A percentile compares a stretch with the other conserved stretches of the same genome.
Evolutionary conservation across 306 rosid genomes (phyloP).

Genomic region (Dryas drummondii): DNA sequence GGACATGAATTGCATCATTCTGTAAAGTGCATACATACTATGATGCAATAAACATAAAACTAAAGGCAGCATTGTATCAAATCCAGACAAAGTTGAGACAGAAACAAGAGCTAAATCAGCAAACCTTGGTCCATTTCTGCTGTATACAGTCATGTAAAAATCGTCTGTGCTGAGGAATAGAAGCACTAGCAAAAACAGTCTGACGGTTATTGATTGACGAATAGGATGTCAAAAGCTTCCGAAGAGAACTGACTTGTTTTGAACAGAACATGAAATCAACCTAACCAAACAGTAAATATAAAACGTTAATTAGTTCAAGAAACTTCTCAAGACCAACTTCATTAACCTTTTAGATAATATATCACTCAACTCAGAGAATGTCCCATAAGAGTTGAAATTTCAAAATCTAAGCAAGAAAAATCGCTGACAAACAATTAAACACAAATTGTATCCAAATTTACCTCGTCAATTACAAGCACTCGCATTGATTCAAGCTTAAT

Average conservation of each 20-base stretch:
- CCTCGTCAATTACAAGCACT: slow-evolving; percentile 92
- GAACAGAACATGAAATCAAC: slow-evolving; percentile 93
- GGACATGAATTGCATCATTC: slow-evolving; percentile 79
- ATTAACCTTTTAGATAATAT: not conserved
- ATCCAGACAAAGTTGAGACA: slow-evolving; percentile 12
- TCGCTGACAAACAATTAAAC: not conserved
- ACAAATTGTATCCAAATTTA: slow-evolving; percentile 15
- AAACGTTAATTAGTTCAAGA: not conserved
- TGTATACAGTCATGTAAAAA: slow-evolving; percentile 81
- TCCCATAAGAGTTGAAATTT: slow-evolving; percentile 5
- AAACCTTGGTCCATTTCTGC: slow-evolving; percentile 96
- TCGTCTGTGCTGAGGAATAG: slow-evolving; percentile 87
- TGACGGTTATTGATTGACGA: slow-evolving; percentile 73
- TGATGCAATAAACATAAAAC: not conserved
- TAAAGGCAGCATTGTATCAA: slow-evolving; percentile 2
- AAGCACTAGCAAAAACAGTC: slow-evolving; percentile 93
- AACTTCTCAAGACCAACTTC: not conserved
- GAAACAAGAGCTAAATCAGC: slow-evolving; percentile 29
- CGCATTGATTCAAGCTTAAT: slow-evolving; percentile 63
- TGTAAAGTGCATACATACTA: slow-evolving; percentile 35
- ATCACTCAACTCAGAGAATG: not conserved
- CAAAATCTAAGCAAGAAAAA: not conserved
- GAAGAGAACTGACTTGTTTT: slow-evolving; percentile 76
- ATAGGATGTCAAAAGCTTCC: slow-evolving; percentile 81
- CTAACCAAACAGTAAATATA: slow-evolving; percentile 38